These are phyloP conservation scores for Termitomyces sp. DNA, from an alignment of 768 basidiomycete genomes.

Conservation along the genomic window DNA sequence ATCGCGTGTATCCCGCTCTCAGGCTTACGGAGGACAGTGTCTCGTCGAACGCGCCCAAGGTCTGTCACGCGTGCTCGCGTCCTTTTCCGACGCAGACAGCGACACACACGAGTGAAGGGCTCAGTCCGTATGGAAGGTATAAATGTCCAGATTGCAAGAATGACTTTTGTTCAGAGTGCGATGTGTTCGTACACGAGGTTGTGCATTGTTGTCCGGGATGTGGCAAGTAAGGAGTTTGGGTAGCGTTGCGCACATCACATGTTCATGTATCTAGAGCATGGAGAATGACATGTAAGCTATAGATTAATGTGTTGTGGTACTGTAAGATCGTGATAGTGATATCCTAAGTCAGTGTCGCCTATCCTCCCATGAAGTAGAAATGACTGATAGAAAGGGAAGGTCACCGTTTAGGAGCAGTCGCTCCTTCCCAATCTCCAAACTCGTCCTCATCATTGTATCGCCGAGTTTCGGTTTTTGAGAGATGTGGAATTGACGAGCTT, in stretches of 20 bases:
- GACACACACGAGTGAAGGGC: slow-evolving; percentile 46
- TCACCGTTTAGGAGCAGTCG: slow-evolving; percentile 5
- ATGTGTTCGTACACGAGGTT: slow-evolving; percentile 93
- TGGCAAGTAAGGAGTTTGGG: slow-evolving; percentile 32
- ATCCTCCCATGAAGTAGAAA: not conserved
- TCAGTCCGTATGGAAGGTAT: slow-evolving; percentile 85
- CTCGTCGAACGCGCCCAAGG: slow-evolving; percentile 20
- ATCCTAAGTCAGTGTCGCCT: not conserved
- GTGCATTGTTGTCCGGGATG: slow-evolving; percentile 93
- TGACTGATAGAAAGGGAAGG: not conserved
- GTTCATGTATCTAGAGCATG: slow-evolving; percentile 3
- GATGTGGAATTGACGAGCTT: slow-evolving; percentile 2
- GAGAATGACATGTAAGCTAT: not conserved
- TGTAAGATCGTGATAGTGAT: not conserved
- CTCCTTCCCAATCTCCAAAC: slow-evolving; percentile 15
- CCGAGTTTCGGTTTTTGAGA: not conserved
- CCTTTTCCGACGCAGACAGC: slow-evolving; percentile 53
- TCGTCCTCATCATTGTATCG: slow-evolving; percentile 10
- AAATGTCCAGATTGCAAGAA: slow-evolving; percentile 79
- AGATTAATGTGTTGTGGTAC: slow-evolving; percentile 5
- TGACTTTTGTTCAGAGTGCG: slow-evolving; percentile 94
- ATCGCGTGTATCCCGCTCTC: slow-evolving; percentile 6
- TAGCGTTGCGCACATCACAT: not conserved
- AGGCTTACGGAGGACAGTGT: slow-evolving; percentile 36
- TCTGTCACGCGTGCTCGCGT: slow-evolving; percentile 79